These are phyloP conservation scores for Paraurostyla sp. DNA, from an alignment of 73 alveolate species.

Conservation along the genomic window DNA sequence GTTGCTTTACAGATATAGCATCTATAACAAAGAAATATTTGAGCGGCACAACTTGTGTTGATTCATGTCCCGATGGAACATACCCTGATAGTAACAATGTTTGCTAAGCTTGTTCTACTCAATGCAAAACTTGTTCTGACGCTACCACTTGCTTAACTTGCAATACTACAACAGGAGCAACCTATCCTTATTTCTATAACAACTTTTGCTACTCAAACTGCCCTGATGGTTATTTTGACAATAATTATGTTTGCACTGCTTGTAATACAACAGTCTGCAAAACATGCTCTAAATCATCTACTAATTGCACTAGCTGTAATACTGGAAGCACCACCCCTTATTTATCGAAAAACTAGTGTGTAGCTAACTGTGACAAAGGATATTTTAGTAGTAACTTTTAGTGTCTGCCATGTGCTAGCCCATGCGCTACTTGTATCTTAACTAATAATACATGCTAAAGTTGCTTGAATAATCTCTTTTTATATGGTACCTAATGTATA, in stretches of 20 bases:
- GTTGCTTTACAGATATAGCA: too few relatives aligned
- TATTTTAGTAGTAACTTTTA: background rate
- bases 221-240: too few relatives aligned
- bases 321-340: background rate
- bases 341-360: background rate
- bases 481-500: background rate
- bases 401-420: background rate
- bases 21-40: too few relatives aligned
- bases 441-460: too few relatives aligned
- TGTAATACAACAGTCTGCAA: constrained; percentile 8
- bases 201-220: background rate
- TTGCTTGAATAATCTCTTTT: background rate
- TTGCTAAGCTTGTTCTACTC: constrained; percentile 22
- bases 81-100: background rate
- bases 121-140: constrained; percentile 34
- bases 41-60: background rate
- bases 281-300: background rate
- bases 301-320: background rate
- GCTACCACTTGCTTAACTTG: background rate
- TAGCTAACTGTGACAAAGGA: background rate
- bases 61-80: background rate
- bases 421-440: background rate
- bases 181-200: background rate
- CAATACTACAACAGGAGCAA: background rate
- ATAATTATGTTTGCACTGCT: too few relatives aligned